Evolutionary conservation across 1,284 basidiomycete species (phyloP).

Genomic region (Heterobasidion parviporum): DNA sequence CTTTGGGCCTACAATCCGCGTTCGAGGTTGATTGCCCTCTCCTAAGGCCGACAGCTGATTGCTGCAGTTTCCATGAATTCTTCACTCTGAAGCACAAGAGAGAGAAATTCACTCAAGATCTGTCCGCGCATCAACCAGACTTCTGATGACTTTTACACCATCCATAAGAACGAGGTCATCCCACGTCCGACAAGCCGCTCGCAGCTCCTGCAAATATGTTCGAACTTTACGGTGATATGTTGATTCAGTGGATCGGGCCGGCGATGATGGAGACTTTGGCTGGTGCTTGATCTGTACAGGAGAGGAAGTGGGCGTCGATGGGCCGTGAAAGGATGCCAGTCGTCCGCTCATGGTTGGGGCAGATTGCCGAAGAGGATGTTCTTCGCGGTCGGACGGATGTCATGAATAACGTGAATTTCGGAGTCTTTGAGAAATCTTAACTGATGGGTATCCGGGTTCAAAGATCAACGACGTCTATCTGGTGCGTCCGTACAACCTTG

Average conservation of each 20-base stretch:
- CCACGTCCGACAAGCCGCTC: conserved; percentile 56
- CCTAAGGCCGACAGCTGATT: conserved; percentile 54
- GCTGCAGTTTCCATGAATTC: conserved; percentile 24
- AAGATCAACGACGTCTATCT: too few species aligned
- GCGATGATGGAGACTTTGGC: conserved; percentile 37
- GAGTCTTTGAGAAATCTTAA: too few species aligned
- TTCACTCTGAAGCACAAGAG: neutral
- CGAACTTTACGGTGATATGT: conserved; percentile 69
- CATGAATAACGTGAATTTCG: too few species aligned
- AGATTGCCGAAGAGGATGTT: too few species aligned
- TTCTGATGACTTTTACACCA: conserved; percentile 57
- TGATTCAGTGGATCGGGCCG: conserved; percentile 48
- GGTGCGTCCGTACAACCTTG: too few species aligned
- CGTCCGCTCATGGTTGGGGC: conserved; percentile 26
- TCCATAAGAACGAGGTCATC: conserved; percentile 70
- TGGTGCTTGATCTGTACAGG: conserved; percentile 41
- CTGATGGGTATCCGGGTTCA: too few species aligned
- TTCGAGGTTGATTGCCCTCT: conserved; percentile 40
- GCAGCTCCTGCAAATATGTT: conserved; percentile 53
- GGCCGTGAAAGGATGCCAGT: conserved; percentile 67
- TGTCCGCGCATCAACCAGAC: conserved; percentile 62
- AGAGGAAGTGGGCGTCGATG: conserved; percentile 62
- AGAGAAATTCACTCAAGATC: conserved; percentile 59
- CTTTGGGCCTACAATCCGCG: conserved; percentile 52
- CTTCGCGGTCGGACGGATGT: too few species aligned